phyloP scores from a whole-genome alignment of 208 protist genomes.

The Acanthamoeba lenticulata region DNA sequence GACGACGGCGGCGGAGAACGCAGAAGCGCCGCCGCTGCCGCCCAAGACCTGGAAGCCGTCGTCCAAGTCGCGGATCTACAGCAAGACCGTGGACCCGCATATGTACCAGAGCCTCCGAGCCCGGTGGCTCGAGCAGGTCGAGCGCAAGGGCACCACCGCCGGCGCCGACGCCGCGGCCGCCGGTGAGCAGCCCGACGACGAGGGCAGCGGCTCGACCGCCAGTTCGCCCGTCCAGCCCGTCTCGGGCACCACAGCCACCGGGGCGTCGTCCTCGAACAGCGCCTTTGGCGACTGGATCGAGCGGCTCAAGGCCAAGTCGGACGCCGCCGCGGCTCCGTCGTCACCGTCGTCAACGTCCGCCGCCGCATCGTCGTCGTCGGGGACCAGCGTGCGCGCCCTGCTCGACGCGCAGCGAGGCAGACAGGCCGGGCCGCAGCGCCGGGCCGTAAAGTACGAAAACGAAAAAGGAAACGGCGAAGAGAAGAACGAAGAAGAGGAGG shows the following conservation, averaged over 20 bases:
- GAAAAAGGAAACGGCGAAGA: background rate
- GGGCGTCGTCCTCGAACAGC: background rate
- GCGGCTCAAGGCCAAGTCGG: constrained; percentile 26
- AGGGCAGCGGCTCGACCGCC: background rate
- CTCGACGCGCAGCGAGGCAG: background rate
- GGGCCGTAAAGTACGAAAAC: no score
- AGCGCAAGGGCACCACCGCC: background rate
- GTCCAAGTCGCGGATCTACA: constrained; percentile 22
- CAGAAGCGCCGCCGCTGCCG: background rate
- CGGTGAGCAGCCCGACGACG: background rate
- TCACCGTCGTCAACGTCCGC: no score
- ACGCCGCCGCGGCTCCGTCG: background rate
- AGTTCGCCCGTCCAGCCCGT: background rate
- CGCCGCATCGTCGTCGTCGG: background rate
- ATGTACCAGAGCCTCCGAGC: constrained; percentile 19
- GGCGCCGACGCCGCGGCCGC: background rate
- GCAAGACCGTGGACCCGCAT: constrained; percentile 39
- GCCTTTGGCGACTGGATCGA: background rate
- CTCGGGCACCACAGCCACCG: background rate
- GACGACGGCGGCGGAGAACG: background rate
- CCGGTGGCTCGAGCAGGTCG: background rate
- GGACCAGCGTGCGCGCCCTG: background rate
- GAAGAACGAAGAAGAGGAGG: background rate
- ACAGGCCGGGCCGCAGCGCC: background rate
- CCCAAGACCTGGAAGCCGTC: constrained; percentile 35